Evolutionary conservation across 108 stramenopile genomes (phyloP).

Genomic region (Fragilaria radians): DNA sequence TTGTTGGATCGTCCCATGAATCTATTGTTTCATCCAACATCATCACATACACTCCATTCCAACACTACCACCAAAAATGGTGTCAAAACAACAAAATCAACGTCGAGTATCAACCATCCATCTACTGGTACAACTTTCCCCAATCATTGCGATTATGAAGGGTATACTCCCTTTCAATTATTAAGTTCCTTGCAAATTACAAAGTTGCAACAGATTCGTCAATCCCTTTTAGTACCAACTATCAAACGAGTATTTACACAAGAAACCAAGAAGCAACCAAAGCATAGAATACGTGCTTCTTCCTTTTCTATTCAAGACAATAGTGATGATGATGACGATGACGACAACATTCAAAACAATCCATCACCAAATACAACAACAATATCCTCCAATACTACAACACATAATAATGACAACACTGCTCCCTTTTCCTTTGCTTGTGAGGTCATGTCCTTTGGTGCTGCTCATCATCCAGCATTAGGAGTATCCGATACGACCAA

Average conservation of each 20-base stretch:
- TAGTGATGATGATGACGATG: background rate
- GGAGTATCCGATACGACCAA: constrained; percentile 35
- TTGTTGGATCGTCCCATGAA: constrained; percentile 32
- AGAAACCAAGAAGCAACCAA: background rate
- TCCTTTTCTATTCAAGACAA: background rate
- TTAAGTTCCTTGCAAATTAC: constrained; percentile 35
- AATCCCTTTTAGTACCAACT: constrained; percentile 3
- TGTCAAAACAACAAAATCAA: too few species aligned
- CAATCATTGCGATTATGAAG: constrained; percentile 22
- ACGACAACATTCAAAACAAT: background rate
- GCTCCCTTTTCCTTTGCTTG: too few species aligned
- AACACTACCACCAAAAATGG: background rate
- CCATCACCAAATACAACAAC: background rate
- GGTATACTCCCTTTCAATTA: constrained; percentile 52
- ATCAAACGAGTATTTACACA: background rate
- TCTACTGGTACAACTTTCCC: background rate
- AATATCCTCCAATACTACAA: background rate
- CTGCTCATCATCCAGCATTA: constrained; percentile 61
- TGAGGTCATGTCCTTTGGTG: constrained; percentile 77
- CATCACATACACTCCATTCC: background rate
- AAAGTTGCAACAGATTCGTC: constrained; percentile 44
- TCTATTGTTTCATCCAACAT: background rate
- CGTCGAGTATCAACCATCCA: background rate
- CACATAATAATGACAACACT: too few species aligned
- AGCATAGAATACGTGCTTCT: background rate